Percentiles rank a stretch among this genome's conserved stretches.
phyloP scores from a whole-genome alignment of 2,329 filamentous ascomycete species.

The Alternaria consortialis region DNA sequence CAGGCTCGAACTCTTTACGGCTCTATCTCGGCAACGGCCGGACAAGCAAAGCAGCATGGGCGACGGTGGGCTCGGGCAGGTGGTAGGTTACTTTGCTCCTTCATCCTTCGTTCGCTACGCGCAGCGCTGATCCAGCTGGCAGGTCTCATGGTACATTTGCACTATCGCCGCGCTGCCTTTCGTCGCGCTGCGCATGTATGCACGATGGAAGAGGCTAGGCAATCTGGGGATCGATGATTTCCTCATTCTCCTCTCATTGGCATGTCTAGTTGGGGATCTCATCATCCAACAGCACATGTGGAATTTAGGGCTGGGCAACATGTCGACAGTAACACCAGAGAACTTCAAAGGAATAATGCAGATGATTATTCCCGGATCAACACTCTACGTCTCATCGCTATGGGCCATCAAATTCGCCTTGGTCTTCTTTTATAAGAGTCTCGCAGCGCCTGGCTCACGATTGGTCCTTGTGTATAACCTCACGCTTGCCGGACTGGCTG shows the following conservation, averaged over 20 bases:
- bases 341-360: slow-evolving; percentile 37
- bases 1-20: slow-evolving; percentile 10
- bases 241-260: slow-evolving; percentile 40
- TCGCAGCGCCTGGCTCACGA: slow-evolving; percentile 49
- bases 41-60: slow-evolving; percentile 14
- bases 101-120: neutral
- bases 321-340: slow-evolving; percentile 17
- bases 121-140: slow-evolving; percentile 9
- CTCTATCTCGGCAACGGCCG: slow-evolving; percentile 8
- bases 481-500: slow-evolving; percentile 41
- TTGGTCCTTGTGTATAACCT: slow-evolving; percentile 52
- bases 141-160: slow-evolving; percentile 50
- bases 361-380: slow-evolving; percentile 55
- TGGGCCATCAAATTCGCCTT: slow-evolving; percentile 56
- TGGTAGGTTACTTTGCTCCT: slow-evolving; percentile 25
- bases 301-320: slow-evolving; percentile 40
- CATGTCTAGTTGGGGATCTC: slow-evolving; percentile 39
- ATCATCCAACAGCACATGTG: slow-evolving; percentile 46
- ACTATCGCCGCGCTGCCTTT: slow-evolving; percentile 42
- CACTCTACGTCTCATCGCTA: slow-evolving; percentile 53
- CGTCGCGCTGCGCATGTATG: slow-evolving; percentile 38
- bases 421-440: slow-evolving; percentile 55
- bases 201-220: slow-evolving; percentile 41
- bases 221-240: slow-evolving; percentile 43
- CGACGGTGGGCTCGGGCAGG: slow-evolving; percentile 29